Base-by-base conservation (phyloP, 768 basidiomycete genomes). In the Russula virescens region DNA sequence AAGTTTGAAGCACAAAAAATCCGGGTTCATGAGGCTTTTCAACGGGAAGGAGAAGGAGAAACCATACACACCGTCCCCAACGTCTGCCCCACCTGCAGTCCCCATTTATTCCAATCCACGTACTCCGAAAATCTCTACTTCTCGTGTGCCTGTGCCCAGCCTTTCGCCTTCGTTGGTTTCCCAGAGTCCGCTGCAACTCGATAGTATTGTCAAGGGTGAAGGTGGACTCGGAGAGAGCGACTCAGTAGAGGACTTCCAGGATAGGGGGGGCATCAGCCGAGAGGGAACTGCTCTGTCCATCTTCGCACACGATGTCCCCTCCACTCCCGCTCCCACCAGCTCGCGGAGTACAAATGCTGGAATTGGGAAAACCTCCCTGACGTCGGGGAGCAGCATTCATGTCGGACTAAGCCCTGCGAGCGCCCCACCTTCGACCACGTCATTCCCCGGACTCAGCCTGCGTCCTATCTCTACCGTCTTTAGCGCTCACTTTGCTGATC, bases 21-120 rank as follows among this genome's bases (percentile, higher is more conserved):
- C 89, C 65, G 90, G 81, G 3, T 89, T 93, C 70, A 82, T 92
- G 85, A 78, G 87, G 55, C 74, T 93, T 13, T 91, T 92, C 70
- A 83, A 86, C 68, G 78, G 79, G 21, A 82, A 79, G 69, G 75
- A 75, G 21, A 74, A 74, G 55, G 74, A 75, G 25, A 79, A 79
- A 55, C 70, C 69, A 5, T 72, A 73, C 9, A 80, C 81, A 1
- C 84, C 84, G 7, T 84, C 88, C 19, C 79, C 89, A 10, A 86
- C 86, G 14, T 71, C 79, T 11, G 68, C 82, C 35, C 73, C 76
- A 5, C 78, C 80, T n/a, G 61, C 61, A 19, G 38, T 54, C 50
- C 43, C 55, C 40, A 56, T 49, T 58, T n/a, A n/a, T n/a, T 52
- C 64, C 23, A 14, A 55, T 49, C 62, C 55, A 6, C 66, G 59